Percentiles rank a stretch among this genome's conserved stretches.
phyloP scores from a whole-genome alignment of 352 stramenopile genomes.

The Phytophthora boehmeriae region DNA sequence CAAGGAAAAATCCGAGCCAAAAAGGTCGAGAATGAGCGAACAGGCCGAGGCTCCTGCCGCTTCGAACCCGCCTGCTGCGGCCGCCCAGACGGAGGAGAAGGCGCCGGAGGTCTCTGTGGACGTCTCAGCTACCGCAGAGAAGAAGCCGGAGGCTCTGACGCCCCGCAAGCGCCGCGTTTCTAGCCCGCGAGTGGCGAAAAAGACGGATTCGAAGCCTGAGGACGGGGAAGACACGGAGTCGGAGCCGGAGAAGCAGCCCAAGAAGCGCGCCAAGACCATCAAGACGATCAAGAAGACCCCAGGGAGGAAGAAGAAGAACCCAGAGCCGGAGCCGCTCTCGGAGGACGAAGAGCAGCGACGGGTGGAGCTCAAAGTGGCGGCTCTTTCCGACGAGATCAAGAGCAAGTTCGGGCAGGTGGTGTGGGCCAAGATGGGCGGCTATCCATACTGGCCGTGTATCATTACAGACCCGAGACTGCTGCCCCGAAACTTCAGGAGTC shows the following conservation, averaged over 20 bases:
- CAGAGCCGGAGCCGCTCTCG: conserved; percentile 3
- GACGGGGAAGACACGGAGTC: conserved; percentile 55
- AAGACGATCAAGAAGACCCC: conserved; percentile 35
- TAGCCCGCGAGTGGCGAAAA: conserved; percentile 18
- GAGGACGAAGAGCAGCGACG: conserved; percentile 41
- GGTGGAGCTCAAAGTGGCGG: conserved; percentile 45
- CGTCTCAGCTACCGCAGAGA: not conserved
- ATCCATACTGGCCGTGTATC: conserved; percentile 81
- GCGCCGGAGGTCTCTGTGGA: conserved; percentile 15
- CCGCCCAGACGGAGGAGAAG: conserved; percentile 8
- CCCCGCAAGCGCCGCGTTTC: conserved; percentile 19
- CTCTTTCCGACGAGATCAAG: conserved; percentile 65
- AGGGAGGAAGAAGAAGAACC: conserved; percentile 51
- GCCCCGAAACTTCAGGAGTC: conserved; percentile 47
- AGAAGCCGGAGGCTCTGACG: conserved; percentile 4
- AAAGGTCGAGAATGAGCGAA: conserved; percentile 31
- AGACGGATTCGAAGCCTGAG: conserved; percentile 11
- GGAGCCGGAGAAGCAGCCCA: conserved; percentile 56
- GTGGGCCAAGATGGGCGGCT: conserved; percentile 85
- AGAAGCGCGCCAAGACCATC: conserved; percentile 45
- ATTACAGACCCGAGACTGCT: conserved; percentile 70
- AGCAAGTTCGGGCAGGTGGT: conserved; percentile 74
- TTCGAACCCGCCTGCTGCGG: not conserved
- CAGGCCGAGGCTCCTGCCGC: conserved; percentile 9
- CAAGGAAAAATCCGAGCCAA: conserved; percentile 39